Conservation (phyloP, 2,329 filamentous ascomycete genomes). For the Penicillium digitatum region DNA sequence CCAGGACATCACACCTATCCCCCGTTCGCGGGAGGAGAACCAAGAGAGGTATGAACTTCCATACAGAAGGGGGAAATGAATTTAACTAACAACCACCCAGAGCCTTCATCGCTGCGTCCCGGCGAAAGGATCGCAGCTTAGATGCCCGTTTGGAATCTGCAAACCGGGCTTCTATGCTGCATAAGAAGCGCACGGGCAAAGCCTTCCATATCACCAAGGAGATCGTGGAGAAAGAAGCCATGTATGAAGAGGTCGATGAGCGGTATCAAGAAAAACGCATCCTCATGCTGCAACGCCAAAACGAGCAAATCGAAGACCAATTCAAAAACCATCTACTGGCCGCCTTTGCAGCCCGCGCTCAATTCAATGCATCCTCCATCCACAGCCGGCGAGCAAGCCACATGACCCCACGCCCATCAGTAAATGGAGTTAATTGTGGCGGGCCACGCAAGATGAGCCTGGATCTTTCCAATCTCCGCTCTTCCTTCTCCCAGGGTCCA, state of each 20-base stretch:
- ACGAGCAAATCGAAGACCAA: slow-evolving; percentile 36
- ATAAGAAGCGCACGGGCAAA: slow-evolving; percentile 81
- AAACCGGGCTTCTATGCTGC: slow-evolving; percentile 80
- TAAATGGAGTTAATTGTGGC: slow-evolving; percentile 24
- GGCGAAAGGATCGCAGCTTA: slow-evolving; percentile 78
- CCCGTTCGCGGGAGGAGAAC: slow-evolving; percentile 44
- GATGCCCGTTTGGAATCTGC: slow-evolving; percentile 88
- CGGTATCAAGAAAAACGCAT: slow-evolving; percentile 50
- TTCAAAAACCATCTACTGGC: slow-evolving; percentile 38
- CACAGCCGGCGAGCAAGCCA: slow-evolving; percentile 28
- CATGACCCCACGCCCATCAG: slow-evolving; percentile 25
- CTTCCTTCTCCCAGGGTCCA: slow-evolving; percentile 25
- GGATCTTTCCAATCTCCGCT: slow-evolving; percentile 31
- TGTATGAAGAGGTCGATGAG: slow-evolving; percentile 94
- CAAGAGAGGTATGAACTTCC: slow-evolving; percentile 39
- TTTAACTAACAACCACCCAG: slow-evolving; percentile 41
- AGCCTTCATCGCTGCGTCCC: slow-evolving; percentile 87
- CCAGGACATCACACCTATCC: slow-evolving; percentile 32
- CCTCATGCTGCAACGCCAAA: slow-evolving; percentile 39
- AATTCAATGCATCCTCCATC: slow-evolving; percentile 19
- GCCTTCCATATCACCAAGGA: slow-evolving; percentile 76
- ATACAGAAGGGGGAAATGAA: background rate
- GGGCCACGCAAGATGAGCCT: slow-evolving; percentile 35
- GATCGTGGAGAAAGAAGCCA: slow-evolving; percentile 84
- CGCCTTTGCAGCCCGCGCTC: slow-evolving; percentile 28